Evolutionary conservation across 148 eudicot genomes (phyloP), one percentile per base, ranked within the genome.

Genomic region (Spergularia marina): DNA sequence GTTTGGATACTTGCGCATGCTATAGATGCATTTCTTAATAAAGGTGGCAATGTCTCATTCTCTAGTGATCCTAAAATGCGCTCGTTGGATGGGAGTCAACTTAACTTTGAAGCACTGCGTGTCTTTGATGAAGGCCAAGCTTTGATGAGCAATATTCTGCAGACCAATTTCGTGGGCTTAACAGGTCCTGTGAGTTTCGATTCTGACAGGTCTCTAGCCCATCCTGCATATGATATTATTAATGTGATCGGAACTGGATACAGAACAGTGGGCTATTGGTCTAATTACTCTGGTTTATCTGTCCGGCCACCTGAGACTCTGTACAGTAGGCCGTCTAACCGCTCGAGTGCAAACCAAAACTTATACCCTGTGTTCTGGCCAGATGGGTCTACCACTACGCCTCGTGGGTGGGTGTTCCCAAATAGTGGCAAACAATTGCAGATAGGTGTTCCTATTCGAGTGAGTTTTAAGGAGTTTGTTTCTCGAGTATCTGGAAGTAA

Each of bases 371-470:
- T 87, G 56, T 51, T 92, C 68, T 95, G 99, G 99, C 97, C 99
- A 2, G 99, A 92, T 76, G 91, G 92, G 30, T 73, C 91, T 18
- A 82, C 82, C 16, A 54, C 67, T 16, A 77, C 70, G 25, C 99
- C 99, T 62, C 96, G 99, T 78, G 99, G 99, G 51, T 95, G 99
- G 96, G 94, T 90, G 79, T 95, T 95, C 80, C 97, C 99, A 18
- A 89, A 83, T 72, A 88, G 86, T 58, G 99, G 99, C 72, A 83
- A 80, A 82, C 86, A 58, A 53, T 52, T 95, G 80, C 88, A 67
- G 71, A 89, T 95, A 75, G 99, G 90, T 49, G 96, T 95, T 65
- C 99, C 99, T 16, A 72, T 55, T 65, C 88, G 99, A 6, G 91
- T 79, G 39, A 87, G 92, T 81, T 95, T 84, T 63, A 65, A 75